phyloP scores from a whole-genome alignment of 1,139 yeast genomes.

The Meyerozyma guilliermondii region DNA sequence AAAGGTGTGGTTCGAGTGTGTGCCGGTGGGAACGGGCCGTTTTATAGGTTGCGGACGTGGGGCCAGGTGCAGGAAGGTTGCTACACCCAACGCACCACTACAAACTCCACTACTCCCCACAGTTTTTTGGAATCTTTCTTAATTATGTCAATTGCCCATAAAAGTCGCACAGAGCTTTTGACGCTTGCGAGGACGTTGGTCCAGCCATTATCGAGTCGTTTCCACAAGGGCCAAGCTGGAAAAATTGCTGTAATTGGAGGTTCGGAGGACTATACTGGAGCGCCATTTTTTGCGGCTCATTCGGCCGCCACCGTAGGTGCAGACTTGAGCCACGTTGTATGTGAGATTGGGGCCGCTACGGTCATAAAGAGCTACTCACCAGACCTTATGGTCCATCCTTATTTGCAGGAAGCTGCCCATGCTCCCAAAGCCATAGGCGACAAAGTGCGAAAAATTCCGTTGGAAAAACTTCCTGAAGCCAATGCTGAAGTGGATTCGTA shows the following conservation, averaged over 20 bases:
- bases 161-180: constrained; percentile 43
- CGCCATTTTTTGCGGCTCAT: constrained; percentile 86
- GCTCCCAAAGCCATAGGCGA: constrained; percentile 9
- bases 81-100: not conserved
- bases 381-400: constrained; percentile 94
- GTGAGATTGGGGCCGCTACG: constrained; percentile 73
- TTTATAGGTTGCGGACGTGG: not conserved
- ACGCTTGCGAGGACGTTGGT: constrained; percentile 48
- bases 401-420: constrained; percentile 39
- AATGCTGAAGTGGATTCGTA: constrained; percentile 18
- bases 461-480: constrained; percentile 16
- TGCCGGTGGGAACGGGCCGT: not conserved
- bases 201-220: constrained; percentile 70
- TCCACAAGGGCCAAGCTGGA: constrained; percentile 94
- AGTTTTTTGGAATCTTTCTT: not conserved
- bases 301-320: constrained; percentile 84
- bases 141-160: constrained; percentile 9
- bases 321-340: constrained; percentile 82
- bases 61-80: not conserved
- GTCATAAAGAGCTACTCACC: constrained; percentile 88
- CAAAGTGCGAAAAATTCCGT: constrained; percentile 13
- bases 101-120: too few relatives aligned
- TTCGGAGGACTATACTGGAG: constrained; percentile 93
- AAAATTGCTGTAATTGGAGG: constrained; percentile 88
- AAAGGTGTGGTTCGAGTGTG: too few relatives aligned